Evolutionary conservation across 805 yeast species (phyloP), one percentile per base, ranked within the genome.

Genomic region (Hemisphaericaspora nanyangensis): DNA sequence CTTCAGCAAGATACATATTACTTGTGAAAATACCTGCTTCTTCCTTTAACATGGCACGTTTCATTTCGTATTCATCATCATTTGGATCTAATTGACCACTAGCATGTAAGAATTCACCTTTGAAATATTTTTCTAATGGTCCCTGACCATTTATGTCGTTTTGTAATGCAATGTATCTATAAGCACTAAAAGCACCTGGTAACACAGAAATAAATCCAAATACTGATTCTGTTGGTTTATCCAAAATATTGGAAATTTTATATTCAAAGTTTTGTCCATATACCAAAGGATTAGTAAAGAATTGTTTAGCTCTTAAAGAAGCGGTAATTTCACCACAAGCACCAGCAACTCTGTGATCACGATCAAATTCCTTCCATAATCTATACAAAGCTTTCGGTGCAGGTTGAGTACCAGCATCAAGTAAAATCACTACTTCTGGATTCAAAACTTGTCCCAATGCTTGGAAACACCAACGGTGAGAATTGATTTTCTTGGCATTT

Each of bases 271-370:
- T 80, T 53, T 79, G 85, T 6, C 79, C 78, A 12, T 81, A 81
- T n/a, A 80, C 82, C 26, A 79, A 58, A 11, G 85, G 84, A 52
- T 80, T 79, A 29, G 77, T 63, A 43, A 77, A 50, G 45, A 74
- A 67, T 50, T 68, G 72, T 16, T 69, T 53, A 36, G 63, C 63
- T 29, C 65, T 67, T 55, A 79, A 61, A 54, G 76, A 69, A 3
- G 83, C 82, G 41, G 76, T 79, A 51, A 79, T 79, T 50, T 79
- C 85, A n/a, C 85, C 85, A 61, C 84, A 79, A 4, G 85, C 84
- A 18, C 85, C 85, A 4, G 85, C 85, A 20, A 80, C 80, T 41
- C 70, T 70, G 7, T 72, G 69, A 50, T 80, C 77, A 42, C 67
- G 62, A 55, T 78, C 76, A 46, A 79, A 80, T 35, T 78, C 82